Evolutionary conservation across 2,329 filamentous ascomycete genomes (phyloP), one percentile per base, ranked within the genome.

Genomic region (Verticillium alfalfae): DNA sequence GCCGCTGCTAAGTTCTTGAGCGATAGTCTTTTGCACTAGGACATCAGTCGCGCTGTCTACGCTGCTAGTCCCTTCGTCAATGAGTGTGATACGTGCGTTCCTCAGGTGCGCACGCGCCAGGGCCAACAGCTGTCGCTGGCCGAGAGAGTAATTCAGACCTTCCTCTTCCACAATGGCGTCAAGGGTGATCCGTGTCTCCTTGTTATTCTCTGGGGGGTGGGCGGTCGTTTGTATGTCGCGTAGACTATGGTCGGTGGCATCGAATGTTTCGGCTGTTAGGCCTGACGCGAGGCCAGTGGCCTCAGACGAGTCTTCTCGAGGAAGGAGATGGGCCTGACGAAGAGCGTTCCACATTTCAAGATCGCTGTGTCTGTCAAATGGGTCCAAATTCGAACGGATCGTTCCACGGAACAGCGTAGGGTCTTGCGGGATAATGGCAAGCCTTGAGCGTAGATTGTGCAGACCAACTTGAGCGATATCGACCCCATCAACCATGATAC

Each of bases 31-130:
- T 75, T 98, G 94, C 71, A 98, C 97, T 83, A 95, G 96, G 75
- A 92, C 89, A 72, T 99, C 95, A 2, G 94, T 98, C 72, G 97
- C 94, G 81, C 97, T 95, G 74, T 98, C 94, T 8, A 98, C 93
- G 0, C 87, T 91, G 1, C 89, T 92, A 0, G 95, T 99, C 1
- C 95, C 95, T 76, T 99, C 95, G 78, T 99, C 95, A 75, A 93
- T 97, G 58, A 99, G 89, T 68, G 98, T 97, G 76, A 98, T 97
- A 68, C 90, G 92, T 1, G 89, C 90, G 54, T 89, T 87, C 41
- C 94, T 88, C 4, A 98, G 93, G 2, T 98, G 85, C 0, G 95
- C 95, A 1, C 95, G 88, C 0, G 93, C 93, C 1, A 99, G 83
- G 1, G 95, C 95, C 90, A 98, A 96, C 58, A 98, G 85, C 75